Conservation (phyloP, 176 grass and related monocot genomes). For the Miscanthus lutarioriparius region DNA sequence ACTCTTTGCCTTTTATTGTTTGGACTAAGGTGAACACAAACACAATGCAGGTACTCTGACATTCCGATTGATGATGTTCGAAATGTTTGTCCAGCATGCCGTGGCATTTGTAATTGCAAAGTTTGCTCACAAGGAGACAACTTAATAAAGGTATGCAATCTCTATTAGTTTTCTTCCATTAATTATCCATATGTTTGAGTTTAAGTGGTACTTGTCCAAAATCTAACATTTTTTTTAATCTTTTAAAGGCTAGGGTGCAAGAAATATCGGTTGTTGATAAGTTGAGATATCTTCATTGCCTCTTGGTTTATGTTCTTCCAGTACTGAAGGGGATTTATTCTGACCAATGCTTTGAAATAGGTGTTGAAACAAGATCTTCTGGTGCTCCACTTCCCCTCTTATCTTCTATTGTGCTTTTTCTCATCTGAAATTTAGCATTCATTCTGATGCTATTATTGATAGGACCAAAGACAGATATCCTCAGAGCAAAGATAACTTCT, state of each 20-base stretch:
- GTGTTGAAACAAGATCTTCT: conserved; percentile 76
- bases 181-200: conserved; percentile 14
- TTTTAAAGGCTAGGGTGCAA: conserved; percentile 74
- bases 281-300: conserved; percentile 92
- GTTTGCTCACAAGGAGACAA: conserved; percentile 83
- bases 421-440: conserved; percentile 19
- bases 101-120: conserved; percentile 94
- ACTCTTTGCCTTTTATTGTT: conserved; percentile 5
- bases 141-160: conserved; percentile 71
- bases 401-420: neutral
- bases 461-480: conserved; percentile 82
- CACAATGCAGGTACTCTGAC: conserved; percentile 77
- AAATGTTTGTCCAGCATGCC: conserved; percentile 91
- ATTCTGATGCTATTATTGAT: conserved; percentile 20
- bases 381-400: conserved; percentile 51
- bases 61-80: conserved; percentile 67
- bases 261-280: conserved; percentile 84
- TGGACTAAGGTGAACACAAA: conserved; percentile 22
- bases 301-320: conserved; percentile 85
- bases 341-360: conserved; percentile 91
- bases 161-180: conserved; percentile 33
- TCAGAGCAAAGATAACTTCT: conserved; percentile 77
- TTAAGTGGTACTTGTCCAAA: conserved; percentile 17
- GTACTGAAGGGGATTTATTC: conserved; percentile 80
- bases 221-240: conserved; percentile 8